A percentile compares a stretch with the other conserved stretches of the same genome.
Conservation (phyloP, 192 early-diverging fungal species). For the Podila verticillata region DNA sequence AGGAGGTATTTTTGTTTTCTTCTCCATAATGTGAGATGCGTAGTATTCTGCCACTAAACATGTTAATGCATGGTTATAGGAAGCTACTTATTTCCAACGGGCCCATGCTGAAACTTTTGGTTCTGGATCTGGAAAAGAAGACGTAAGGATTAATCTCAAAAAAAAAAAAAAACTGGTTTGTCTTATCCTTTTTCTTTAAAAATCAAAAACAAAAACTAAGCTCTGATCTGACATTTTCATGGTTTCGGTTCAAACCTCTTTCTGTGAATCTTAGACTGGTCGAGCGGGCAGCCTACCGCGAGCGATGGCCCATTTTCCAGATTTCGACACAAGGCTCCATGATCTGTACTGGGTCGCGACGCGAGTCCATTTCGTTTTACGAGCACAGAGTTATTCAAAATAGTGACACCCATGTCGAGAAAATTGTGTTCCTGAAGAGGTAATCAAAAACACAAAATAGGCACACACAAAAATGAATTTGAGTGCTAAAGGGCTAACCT, state of each 20-base stretch:
- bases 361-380: constrained; percentile 43
- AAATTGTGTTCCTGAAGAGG: constrained; percentile 30
- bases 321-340: constrained; percentile 35
- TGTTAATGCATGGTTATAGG: constrained; percentile 2
- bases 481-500: too few species aligned
- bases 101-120: constrained; percentile 25
- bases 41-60: too few species aligned
- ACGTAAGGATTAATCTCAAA: constrained; percentile 12
- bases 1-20: not conserved
- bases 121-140: constrained; percentile 38
- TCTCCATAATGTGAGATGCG: too few species aligned
- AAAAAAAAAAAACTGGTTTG: too few species aligned
- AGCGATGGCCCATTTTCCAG: constrained; percentile 46
- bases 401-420: constrained; percentile 14
- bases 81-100: constrained; percentile 35
- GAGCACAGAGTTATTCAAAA: constrained; percentile 15
- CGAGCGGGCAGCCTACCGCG: constrained; percentile 28
- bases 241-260: too few species aligned
- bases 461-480: too few species aligned
- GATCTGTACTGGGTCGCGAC: constrained; percentile 42
- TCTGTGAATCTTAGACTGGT: constrained; percentile 37
- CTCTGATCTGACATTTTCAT: too few species aligned
- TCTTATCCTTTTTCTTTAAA: too few species aligned
- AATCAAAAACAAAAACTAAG: too few species aligned
- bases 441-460: not conserved